phyloP scores from a whole-genome alignment of 192 early-diverging fungal genomes.

The Coemansia sp. region DNA sequence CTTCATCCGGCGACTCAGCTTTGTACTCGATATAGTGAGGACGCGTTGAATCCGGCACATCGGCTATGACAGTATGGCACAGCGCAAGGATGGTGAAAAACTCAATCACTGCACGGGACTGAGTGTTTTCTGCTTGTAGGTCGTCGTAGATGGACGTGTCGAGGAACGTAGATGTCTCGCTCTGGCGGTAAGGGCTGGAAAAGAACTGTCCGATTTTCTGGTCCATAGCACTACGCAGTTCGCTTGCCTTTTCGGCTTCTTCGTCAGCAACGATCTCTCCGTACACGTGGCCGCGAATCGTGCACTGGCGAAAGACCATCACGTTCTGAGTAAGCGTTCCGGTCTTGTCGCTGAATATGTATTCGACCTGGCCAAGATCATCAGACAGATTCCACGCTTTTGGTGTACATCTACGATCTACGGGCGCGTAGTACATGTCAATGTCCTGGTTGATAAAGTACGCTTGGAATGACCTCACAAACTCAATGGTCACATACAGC shows the following conservation, averaged over 20 bases:
- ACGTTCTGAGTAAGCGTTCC: constrained; percentile 96
- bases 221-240: constrained; percentile 57
- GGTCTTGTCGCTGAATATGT: constrained; percentile 97
- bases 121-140: constrained; percentile 56
- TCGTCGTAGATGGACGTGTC: constrained; percentile 66
- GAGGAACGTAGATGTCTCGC: constrained; percentile 69
- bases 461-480: constrained; percentile 88
- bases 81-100: constrained; percentile 85
- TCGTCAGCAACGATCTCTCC: constrained; percentile 58
- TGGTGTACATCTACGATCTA: constrained; percentile 77
- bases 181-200: constrained; percentile 63
- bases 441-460: constrained; percentile 90
- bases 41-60: constrained; percentile 56
- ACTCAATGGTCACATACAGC: constrained; percentile 89
- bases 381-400: constrained; percentile 90
- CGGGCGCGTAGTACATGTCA: constrained; percentile 84
- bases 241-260: constrained; percentile 18
- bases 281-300: constrained; percentile 82
- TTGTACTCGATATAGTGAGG: constrained; percentile 74
- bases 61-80: constrained; percentile 85
- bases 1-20: constrained; percentile 94
- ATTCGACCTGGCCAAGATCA: constrained; percentile 93
- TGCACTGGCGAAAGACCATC: constrained; percentile 94
- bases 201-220: constrained; percentile 59
- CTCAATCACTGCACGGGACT: constrained; percentile 65